These are phyloP conservation scores for Multifurca ochricompacta DNA, from an alignment of 768 basidiomycete genomes.

Conservation along the genomic window DNA sequence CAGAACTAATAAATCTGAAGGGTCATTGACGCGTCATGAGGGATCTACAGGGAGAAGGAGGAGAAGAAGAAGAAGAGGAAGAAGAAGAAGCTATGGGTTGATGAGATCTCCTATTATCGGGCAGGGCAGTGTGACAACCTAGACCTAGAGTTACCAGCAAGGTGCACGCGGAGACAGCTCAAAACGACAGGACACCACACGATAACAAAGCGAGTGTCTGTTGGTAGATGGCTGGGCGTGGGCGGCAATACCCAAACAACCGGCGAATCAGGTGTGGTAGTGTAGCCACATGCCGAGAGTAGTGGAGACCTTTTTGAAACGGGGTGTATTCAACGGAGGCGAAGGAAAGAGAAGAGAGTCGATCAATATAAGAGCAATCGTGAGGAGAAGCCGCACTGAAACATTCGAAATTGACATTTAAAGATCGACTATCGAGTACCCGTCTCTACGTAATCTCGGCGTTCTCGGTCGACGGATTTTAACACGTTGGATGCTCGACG, in stretches of 20 bases:
- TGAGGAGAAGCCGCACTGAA: slow-evolving; percentile 10
- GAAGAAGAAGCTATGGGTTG: neutral
- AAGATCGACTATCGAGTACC: slow-evolving; percentile 7
- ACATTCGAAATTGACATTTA: slow-evolving; percentile 1
- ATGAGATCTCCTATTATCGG: slow-evolving; percentile 5
- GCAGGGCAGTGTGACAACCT: neutral
- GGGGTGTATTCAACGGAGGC: neutral
- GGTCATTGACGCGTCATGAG: neutral
- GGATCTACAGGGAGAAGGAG: slow-evolving; percentile 17
- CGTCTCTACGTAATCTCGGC: slow-evolving; percentile 10
- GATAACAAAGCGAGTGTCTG: neutral
- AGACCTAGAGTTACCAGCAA: neutral
- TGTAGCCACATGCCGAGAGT: neutral
- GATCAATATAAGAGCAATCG: slow-evolving; percentile 7
- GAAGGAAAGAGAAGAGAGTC: neutral
- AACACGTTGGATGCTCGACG: slow-evolving; percentile 7
- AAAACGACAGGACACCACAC: neutral
- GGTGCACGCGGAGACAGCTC: neutral
- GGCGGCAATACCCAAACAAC: neutral
- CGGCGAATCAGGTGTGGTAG: neutral
- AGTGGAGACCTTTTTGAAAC: slow-evolving; percentile 2
- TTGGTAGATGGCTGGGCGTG: neutral
- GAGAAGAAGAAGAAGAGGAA: too few species aligned
- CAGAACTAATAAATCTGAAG: slow-evolving; percentile 13
- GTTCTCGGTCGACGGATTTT: neutral